These are phyloP conservation scores for Lotmaria passim DNA, from an alignment of 208 protist species.

Conservation along the genomic window DNA sequence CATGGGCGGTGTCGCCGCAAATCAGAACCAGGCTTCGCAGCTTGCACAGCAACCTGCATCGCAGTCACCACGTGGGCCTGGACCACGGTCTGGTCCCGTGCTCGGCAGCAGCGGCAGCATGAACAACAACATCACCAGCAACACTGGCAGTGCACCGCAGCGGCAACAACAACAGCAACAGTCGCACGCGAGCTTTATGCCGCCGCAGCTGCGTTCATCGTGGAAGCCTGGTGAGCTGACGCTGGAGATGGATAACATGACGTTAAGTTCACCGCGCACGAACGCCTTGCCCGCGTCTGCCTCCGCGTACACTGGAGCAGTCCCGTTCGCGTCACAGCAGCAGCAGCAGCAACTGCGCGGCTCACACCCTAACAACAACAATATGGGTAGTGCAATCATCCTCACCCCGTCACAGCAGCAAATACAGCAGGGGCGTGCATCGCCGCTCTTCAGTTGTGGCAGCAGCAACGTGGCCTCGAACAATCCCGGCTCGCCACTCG, in stretches of 20 bases:
- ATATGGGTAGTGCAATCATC: not conserved
- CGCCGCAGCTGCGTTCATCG: not conserved
- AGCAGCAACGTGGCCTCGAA: not conserved
- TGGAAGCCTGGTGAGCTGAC: constrained; percentile 22
- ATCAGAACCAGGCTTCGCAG: not conserved
- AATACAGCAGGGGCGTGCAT: not conserved
- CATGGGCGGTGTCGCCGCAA: not conserved
- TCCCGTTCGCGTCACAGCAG: not conserved
- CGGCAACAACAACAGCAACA: constrained; percentile 10
- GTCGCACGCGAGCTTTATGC: not conserved
- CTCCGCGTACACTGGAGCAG: not conserved
- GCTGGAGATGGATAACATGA: constrained; percentile 24
- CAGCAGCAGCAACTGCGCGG: not conserved
- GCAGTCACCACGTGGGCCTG: constrained; percentile 6
- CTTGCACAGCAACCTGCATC: not conserved
- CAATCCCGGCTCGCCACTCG: constrained; percentile 4
- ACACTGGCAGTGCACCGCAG: not conserved
- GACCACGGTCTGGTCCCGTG: not conserved
- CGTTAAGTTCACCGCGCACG: constrained; percentile 6
- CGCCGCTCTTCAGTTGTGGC: not conserved
- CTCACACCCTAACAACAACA: constrained; percentile 3
- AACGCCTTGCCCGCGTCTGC: not conserved
- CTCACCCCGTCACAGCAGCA: constrained; percentile 5
- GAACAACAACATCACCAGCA: not conserved
- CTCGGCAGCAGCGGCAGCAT: too few species aligned